Evolutionary conservation across 345 rosid genomes (phyloP).

Genomic region (Salix viminalis): DNA sequence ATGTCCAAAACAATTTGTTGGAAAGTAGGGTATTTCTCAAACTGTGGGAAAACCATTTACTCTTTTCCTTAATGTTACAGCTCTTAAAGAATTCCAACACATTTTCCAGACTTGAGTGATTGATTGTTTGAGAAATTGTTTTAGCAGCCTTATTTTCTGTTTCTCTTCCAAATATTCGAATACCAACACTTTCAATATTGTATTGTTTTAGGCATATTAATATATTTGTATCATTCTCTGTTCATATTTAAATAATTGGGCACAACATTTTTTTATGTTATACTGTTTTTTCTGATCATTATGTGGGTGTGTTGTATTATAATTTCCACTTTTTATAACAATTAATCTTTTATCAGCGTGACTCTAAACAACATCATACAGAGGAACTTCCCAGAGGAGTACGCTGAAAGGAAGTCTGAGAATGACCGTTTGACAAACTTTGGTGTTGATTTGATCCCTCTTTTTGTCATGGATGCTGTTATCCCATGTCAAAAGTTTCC

Average conservation of each 20-base stretch:
- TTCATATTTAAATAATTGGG: not conserved
- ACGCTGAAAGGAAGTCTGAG: constrained; percentile 85
- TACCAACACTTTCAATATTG: not conserved
- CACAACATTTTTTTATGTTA: not conserved
- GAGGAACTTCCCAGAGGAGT: constrained; percentile 82
- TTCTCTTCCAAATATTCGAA: not conserved
- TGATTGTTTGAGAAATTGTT: not conserved
- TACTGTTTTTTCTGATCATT: too few relatives aligned
- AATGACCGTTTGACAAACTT: constrained; percentile 62
- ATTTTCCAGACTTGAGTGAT: not conserved
- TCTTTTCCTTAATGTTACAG: not conserved
- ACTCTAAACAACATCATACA: constrained; percentile 81
- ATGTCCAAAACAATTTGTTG: not conserved
- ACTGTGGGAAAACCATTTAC: not conserved
- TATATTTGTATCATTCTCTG: not conserved
- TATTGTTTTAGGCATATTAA: not conserved
- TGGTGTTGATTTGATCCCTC: constrained; percentile 83
- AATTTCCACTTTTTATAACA: not conserved
- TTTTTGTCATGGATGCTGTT: constrained; percentile 87
- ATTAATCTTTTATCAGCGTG: constrained; percentile 53
- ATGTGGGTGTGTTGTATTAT: not conserved
- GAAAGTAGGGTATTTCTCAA: not conserved
- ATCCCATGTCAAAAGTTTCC: constrained; percentile 87
- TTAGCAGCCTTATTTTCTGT: not conserved
- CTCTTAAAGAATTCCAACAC: not conserved